phyloP scores from a whole-genome alignment of 176 grass and related monocot species.

The Typha latifolia region DNA sequence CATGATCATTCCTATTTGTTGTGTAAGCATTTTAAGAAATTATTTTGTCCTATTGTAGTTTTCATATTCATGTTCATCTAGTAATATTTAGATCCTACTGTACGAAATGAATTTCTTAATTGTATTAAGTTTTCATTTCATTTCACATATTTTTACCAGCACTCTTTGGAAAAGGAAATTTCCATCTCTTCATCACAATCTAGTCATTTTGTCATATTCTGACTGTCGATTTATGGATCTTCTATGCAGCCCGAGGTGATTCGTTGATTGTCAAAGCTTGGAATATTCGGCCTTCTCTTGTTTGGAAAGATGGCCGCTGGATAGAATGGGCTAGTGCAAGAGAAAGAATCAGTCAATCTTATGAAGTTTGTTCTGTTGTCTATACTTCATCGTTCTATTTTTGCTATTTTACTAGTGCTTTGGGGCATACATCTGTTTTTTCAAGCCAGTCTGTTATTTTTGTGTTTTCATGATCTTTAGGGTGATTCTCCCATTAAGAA shows the following conservation, averaged over 20 bases:
- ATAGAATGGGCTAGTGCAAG: constrained; percentile 37
- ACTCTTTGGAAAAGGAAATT: too few relatives aligned
- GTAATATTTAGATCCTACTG: too few relatives aligned
- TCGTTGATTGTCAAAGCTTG: constrained; percentile 52
- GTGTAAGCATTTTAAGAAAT: too few relatives aligned
- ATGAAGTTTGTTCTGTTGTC: constrained; percentile 47
- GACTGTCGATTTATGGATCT: neutral
- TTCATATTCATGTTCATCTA: too few relatives aligned
- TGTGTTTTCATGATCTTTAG: constrained; percentile 15
- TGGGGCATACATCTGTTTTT: constrained; percentile 12
- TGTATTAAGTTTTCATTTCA: too few relatives aligned
- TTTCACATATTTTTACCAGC: too few relatives aligned
- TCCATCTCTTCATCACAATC: too few relatives aligned
- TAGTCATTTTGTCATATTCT: neutral
- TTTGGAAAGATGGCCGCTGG: constrained; percentile 90
- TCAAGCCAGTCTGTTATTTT: neutral
- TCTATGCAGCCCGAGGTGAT: constrained; percentile 32
- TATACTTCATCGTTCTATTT: constrained; percentile 1
- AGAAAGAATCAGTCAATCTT: constrained; percentile 41
- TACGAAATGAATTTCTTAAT: too few relatives aligned
- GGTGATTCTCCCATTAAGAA: constrained; percentile 82
- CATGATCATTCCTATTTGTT: too few relatives aligned
- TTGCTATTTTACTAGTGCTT: constrained; percentile 2
- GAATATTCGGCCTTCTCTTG: constrained; percentile 66
- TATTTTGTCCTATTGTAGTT: too few relatives aligned